phyloP scores from a whole-genome alignment of 2,329 filamentous ascomycete species.

The Calonectria hongkongensis region DNA sequence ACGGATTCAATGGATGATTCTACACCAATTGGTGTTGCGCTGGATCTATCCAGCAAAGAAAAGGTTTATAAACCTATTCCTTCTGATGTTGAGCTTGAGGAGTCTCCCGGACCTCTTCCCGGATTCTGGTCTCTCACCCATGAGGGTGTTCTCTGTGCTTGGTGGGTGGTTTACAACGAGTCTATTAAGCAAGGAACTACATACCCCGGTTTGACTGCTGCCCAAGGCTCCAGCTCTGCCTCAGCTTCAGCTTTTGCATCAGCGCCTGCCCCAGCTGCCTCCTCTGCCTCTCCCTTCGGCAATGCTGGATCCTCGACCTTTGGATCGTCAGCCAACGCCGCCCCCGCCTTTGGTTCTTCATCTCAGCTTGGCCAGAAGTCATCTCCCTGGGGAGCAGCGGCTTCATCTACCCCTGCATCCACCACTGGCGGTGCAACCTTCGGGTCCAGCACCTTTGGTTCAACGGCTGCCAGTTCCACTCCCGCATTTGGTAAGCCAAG shows the following conservation, averaged over 20 bases:
- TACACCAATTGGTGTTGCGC: constrained; percentile 85
- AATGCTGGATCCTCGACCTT: constrained; percentile 61
- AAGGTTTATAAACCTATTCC: constrained; percentile 86
- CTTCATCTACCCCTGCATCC: constrained; percentile 56
- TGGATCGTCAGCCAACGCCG: constrained; percentile 60
- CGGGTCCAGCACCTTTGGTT: constrained; percentile 67
- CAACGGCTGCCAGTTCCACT: constrained; percentile 58
- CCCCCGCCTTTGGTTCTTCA: constrained; percentile 68
- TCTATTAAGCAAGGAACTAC: constrained; percentile 84
- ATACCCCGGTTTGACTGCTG: constrained; percentile 81
- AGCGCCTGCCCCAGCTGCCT: constrained; percentile 51
- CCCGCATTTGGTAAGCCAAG: constrained; percentile 71
- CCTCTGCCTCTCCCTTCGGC: constrained; percentile 59
- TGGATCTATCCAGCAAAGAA: constrained; percentile 90
- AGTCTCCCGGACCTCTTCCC: constrained; percentile 88
- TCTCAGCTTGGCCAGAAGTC: constrained; percentile 69
- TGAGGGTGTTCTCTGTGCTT: constrained; percentile 88
- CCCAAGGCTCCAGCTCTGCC: constrained; percentile 58
- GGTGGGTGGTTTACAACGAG: constrained; percentile 95
- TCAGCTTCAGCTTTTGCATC: constrained; percentile 52
- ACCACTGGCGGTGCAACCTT: constrained; percentile 63
- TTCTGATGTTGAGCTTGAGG: constrained; percentile 83
- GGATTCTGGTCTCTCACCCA: constrained; percentile 91
- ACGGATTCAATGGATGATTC: constrained; percentile 76
- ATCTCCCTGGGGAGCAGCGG: constrained; percentile 70